Conservation (phyloP, 1,284 basidiomycete species). For the Ustilago tritici region DNA sequence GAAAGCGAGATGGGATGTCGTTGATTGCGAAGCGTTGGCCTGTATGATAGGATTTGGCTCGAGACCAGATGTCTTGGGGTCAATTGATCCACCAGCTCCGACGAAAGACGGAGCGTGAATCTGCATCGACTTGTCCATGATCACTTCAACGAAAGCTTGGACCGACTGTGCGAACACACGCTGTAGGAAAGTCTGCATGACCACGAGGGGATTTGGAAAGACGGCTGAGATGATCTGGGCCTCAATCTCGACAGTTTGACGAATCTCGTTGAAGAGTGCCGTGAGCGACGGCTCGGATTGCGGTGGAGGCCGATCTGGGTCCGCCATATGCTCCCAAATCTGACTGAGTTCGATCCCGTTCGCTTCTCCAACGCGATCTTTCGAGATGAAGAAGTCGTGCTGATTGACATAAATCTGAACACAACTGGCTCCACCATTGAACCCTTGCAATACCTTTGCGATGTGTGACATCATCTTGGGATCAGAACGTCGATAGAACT, state of each 20-base stretch:
- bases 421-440: constrained; percentile 96
- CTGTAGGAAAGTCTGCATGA: constrained; percentile 98
- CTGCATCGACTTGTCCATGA: constrained; percentile 66
- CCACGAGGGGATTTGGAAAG: constrained; percentile 95
- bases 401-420: constrained; percentile 99
- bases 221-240: constrained; percentile 98
- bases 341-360: constrained; percentile 75
- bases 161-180: constrained; percentile 94
- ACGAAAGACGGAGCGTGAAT: constrained; percentile 45
- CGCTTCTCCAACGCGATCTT: constrained; percentile 78
- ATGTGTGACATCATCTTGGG: constrained; percentile 99
- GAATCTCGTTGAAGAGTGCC: constrained; percentile 87
- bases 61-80: constrained; percentile 34
- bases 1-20: constrained; percentile 76
- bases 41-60: constrained; percentile 23
- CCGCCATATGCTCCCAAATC: constrained; percentile 78
- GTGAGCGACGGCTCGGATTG: constrained; percentile 82
- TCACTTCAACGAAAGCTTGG: constrained; percentile 66
- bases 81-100: constrained; percentile 34
- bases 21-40: constrained; percentile 13
- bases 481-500: constrained; percentile 87
- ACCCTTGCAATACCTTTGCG: constrained; percentile 94
- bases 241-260: constrained; percentile 91
- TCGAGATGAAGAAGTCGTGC: constrained; percentile 77
- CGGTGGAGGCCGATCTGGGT: constrained; percentile 82